Base-by-base conservation (phyloP, 163 green algal genomes). In the Coccomyxa subellipsoidea region DNA sequence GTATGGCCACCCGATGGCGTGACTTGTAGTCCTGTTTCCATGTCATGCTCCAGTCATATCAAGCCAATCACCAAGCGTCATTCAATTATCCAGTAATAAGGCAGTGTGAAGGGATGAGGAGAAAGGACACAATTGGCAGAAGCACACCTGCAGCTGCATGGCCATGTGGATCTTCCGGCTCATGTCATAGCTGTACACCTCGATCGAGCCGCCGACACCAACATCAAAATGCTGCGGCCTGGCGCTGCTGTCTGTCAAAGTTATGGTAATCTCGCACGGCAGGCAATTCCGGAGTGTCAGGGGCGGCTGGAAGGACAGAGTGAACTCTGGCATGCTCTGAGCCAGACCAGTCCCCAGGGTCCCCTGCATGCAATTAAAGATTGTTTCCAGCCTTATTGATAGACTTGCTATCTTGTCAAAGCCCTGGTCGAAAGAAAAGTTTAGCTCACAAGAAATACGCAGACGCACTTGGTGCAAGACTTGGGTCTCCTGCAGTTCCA, bases 271-370 rank as follows among this genome's bases (percentile, higher is more conserved):
- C 18, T 79, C 59, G 80, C 87, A 88, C 12, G 89, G 89, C 80
- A 93, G 81, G 54, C 84, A 31, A 76, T 93, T 93, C 54, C 88
- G 78, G 59, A 93, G 77, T 12, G 84, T 84, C n/a, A 93, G 73
- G 23, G 88, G 86, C 31, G 89, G 83, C 36, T 87, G 77, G 37
- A 93, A 91, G 23, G 35, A 38, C 71, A 93, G 81, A 25, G 83
- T 70, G 54, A 89, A 87, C 79, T 90, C 88, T 34, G 84, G 81
- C 78, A 85, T 71, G 31, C 21, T 34, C n/a, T n/a, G n/a, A n/a
- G n/a, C n/a, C n/a, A n/a, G n/a, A n/a, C n/a, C n/a, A n/a, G n/a
- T n/a, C n/a, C n/a, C n/a, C 69, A 75, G 27, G 4, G 21, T 75
- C n/a, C 69, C 31, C n/a, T 36, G 35, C 73, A 47, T 15, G 73